phyloP scores from a whole-genome alignment of 2,329 filamentous ascomycete genomes.

The Apiospora phragmitis region DNA sequence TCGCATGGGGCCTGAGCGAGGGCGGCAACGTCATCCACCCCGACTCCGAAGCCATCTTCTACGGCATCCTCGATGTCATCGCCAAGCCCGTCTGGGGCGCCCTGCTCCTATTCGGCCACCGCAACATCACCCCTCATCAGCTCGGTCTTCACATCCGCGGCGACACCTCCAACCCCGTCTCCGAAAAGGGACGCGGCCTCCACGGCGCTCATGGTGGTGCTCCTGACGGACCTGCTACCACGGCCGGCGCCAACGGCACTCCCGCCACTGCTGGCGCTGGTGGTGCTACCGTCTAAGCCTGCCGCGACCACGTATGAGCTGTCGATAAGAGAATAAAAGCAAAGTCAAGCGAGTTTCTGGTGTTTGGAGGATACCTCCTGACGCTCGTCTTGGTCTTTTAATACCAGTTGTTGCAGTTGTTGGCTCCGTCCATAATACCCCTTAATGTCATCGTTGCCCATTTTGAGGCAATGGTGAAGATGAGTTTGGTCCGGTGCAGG shows the following conservation, averaged over 20 bases:
- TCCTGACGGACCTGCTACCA: conserved; percentile 16
- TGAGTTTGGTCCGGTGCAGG: not conserved
- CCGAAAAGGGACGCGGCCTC: not conserved
- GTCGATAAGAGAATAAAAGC: not conserved
- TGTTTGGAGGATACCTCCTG: not conserved
- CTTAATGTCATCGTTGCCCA: not conserved
- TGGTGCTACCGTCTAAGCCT: not conserved
- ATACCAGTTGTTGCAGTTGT: not conserved
- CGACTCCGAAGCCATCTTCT: conserved; percentile 68
- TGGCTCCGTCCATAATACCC: not conserved
- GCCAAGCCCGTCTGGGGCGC: conserved; percentile 65
- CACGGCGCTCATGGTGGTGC: conserved; percentile 4
- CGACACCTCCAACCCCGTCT: not conserved
- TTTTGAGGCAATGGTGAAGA: not conserved
- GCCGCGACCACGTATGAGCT: not conserved
- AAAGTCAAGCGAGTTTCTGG: not conserved
- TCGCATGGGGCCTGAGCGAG: conserved; percentile 63
- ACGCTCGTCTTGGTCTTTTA: not conserved
- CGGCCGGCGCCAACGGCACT: conserved; percentile 4
- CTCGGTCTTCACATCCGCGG: conserved; percentile 51
- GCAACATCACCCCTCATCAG: conserved; percentile 57
- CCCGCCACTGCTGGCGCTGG: not conserved
- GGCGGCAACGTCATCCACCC: conserved; percentile 66
- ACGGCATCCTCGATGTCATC: conserved; percentile 65
- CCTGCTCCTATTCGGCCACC: conserved; percentile 62